Conservation (phyloP, 345 rosid species). For the Murraya paniculata region DNA sequence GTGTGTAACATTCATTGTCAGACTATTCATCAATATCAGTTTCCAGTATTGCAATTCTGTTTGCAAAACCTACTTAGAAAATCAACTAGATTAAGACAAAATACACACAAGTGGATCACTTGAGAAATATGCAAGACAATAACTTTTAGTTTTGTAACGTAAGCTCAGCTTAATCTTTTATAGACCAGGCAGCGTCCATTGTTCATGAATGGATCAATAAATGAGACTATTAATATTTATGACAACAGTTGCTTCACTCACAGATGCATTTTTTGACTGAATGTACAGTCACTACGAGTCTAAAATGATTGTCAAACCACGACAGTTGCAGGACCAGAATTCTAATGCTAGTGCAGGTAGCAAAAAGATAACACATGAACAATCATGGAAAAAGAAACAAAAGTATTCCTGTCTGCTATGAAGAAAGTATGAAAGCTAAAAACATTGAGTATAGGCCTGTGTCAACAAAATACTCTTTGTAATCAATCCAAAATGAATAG, state of each 20-base stretch:
- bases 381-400: neutral
- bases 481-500: neutral
- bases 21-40: neutral
- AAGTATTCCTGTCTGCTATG: neutral
- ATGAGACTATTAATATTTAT: neutral
- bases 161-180: neutral
- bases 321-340: neutral
- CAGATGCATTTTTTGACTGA: neutral
- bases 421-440: neutral
- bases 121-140: neutral
- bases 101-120: neutral
- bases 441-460: neutral
- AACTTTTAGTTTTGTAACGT: neutral
- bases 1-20: neutral
- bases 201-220: neutral
- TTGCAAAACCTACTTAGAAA: neutral
- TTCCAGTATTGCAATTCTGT: neutral
- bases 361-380: neutral
- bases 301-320: neutral
- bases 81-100: neutral
- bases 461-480: slow-evolving; percentile 2
- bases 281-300: neutral
- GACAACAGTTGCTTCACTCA: neutral
- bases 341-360: neutral
- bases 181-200: neutral